Evolutionary conservation across 768 basidiomycete genomes (phyloP).

Genomic region (Rhodosporidiobolus sp.): DNA sequence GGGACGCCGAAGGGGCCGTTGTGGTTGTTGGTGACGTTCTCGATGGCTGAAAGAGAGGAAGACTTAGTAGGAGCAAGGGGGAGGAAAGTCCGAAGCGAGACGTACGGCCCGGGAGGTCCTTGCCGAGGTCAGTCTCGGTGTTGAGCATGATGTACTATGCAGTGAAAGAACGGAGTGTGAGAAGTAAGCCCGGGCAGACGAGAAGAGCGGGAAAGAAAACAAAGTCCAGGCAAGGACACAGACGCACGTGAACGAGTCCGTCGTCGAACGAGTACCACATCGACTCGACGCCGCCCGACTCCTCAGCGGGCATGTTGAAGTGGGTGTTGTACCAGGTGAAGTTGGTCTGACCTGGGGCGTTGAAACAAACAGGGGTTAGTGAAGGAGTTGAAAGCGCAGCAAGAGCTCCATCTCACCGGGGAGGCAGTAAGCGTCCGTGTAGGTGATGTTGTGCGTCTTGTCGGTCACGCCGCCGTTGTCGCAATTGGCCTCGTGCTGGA

Average conservation of each 20-base stretch:
- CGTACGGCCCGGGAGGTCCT: conserved; percentile 17
- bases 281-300: conserved; percentile 36
- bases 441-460: conserved; percentile 17
- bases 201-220: too few species aligned
- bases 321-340: conserved; percentile 36
- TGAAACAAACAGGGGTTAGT: neutral
- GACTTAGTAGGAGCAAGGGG: neutral
- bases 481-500: neutral
- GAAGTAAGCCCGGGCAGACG: too few species aligned
- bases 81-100: neutral
- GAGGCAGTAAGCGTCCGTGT: conserved; percentile 19
- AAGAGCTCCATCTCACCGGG: conserved; percentile 18
- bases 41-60: neutral
- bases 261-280: conserved; percentile 43
- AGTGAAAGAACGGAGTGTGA: neutral
- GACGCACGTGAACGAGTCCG: neutral
- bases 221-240: too few species aligned
- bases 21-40: conserved; percentile 6
- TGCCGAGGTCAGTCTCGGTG: conserved; percentile 42
- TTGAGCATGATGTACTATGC: conserved; percentile 44
- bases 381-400: neutral
- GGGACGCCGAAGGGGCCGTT: conserved; percentile 34
- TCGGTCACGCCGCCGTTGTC: conserved; percentile 30
- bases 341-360: conserved; percentile 28
- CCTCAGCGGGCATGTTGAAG: conserved; percentile 41